Base-by-base conservation (phyloP, 1,284 basidiomycete species). In the Sporisorium exsertum region DNA sequence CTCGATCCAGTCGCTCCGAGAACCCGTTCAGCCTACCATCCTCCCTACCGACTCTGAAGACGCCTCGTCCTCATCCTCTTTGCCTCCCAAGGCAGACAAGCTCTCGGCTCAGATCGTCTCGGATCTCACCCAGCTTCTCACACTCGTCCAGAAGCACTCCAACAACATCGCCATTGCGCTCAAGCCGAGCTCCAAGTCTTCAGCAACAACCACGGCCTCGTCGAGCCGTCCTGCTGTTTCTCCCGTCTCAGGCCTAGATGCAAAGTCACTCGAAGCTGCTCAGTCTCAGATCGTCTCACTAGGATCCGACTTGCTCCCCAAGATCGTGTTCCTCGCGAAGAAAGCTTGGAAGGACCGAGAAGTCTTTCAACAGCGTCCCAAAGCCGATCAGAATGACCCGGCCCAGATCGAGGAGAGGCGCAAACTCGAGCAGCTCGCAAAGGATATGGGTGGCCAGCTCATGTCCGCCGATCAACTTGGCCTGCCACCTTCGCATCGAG, bases 241-340 rank as follows among this genome's bases (percentile, higher is more conserved):
- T 1, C 80, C 80, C 16, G 64, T 80, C 2, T 72, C 70, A 2
- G 74, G 72, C 9, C 63, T 82, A 5, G 80, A 82, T 27, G 64
- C 58, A 13, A 61, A 61, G n/a, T 80, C 78, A 7, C 64, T 82
- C 18, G 57, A 75, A 24, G 74, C 80, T 0, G 80, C 80, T 6
- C 64, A 77, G 20, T 58, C 62, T 1, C 74, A 81, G 43, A 73
- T 82, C 43, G 60, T 74, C 35, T 68, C 79, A 4, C 61, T 82
- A 3, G 75, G 76, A 27, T 68, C 66, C 15, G 80, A 82, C 15
- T 50, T 71, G 8, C 67, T 81, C 16, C 80, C 80, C 16, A 81
- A 81, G 54, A 72, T 82, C 29, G 75, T 72, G 35, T 82, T 82
- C 37, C 64, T 82, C 27, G 74, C 79, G 47, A 79, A 81, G 52